Base-by-base conservation (phyloP, 176 grass and related monocot species). In the Puccinellia tenuiflora region DNA sequence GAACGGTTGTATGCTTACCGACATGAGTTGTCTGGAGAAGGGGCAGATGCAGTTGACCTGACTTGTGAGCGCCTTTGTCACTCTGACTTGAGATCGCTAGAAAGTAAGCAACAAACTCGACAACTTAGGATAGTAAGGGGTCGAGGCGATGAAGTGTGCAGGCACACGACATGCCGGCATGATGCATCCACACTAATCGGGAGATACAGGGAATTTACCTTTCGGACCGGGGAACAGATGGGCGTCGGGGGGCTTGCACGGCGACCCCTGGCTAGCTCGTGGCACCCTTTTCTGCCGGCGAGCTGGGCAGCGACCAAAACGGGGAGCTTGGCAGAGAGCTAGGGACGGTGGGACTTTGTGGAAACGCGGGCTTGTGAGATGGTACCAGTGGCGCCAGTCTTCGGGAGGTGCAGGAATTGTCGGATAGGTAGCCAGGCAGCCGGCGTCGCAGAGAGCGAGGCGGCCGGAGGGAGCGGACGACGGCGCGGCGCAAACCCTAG, bases 401-500 rank as follows among this genome's bases (percentile, higher is more conserved):
- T 2, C 37, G 5, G 67, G 38, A n/a, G n/a, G n/a, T n/a, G n/a
- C n/a, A n/a, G n/a, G n/a, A n/a, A 70, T 29, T 14, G 15, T 18
- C 0, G 24, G 14, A 14, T 8, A 42, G 17, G 3, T 1, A 17
- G 42, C n/a, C n/a, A n/a, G n/a, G n/a, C n/a, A n/a, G n/a, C n/a
- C n/a, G n/a, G n/a, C n/a, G n/a, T n/a, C n/a, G n/a, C n/a, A n/a
- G n/a, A 25, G 68, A 40, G 68, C 68, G 1, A 35, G 63, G 33
- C 33, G 7, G 33, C n/a, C n/a, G n/a, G 33, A 67, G 33, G 40
- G 7, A 28, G 69, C 11, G 2, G 38, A 40, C 67, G n/a, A 38
- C 24, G 24, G 40, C 34, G 42, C 68, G 68, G 40, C 69, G 25
- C 69, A 73, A 73, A 73, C 69, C 68, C 69, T 73, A 73, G 40